phyloP scores from a whole-genome alignment of 2,329 filamentous ascomycete genomes.

The Colletotrichum destructivum region DNA sequence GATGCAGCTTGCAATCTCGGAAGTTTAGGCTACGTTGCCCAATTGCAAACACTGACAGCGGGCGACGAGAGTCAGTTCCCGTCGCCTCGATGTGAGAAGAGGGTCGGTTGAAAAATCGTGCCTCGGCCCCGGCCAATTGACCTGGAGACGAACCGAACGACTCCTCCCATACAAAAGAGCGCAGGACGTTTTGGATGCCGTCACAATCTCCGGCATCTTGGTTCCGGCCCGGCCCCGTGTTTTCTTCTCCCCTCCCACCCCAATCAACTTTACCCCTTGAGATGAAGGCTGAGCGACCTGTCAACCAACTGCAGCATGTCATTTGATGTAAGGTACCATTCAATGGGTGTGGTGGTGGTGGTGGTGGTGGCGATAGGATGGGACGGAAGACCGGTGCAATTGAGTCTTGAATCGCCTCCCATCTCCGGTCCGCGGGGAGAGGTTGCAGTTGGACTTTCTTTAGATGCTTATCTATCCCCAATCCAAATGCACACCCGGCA shows the following conservation, averaged over 20 bases:
- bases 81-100: conserved; percentile 15
- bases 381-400: conserved; percentile 10
- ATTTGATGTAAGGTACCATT: neutral
- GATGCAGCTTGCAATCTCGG: conserved; percentile 41
- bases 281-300: conserved; percentile 5
- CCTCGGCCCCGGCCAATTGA: conserved; percentile 40
- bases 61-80: conserved; percentile 19
- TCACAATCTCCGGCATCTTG: conserved; percentile 38
- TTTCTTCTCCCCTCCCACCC: conserved; percentile 6
- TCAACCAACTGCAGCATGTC: conserved; percentile 3
- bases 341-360: neutral
- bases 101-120: conserved; percentile 28
- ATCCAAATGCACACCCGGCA: neutral
- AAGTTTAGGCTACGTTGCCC: conserved; percentile 41
- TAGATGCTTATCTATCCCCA: neutral
- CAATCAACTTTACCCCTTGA: conserved; percentile 3
- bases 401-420: conserved; percentile 22
- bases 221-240: conserved; percentile 36
- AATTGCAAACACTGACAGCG: conserved; percentile 17
- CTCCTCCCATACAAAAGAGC: neutral
- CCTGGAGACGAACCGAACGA: conserved; percentile 11
- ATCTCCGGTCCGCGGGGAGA: conserved; percentile 21
- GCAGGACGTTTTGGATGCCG: conserved; percentile 20
- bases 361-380: conserved; percentile 12
- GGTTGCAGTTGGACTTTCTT: neutral